Evolutionary conservation across 805 yeast species (phyloP), one percentile per base, ranked within the genome.

Genomic region (Yarrowia deformans): DNA sequence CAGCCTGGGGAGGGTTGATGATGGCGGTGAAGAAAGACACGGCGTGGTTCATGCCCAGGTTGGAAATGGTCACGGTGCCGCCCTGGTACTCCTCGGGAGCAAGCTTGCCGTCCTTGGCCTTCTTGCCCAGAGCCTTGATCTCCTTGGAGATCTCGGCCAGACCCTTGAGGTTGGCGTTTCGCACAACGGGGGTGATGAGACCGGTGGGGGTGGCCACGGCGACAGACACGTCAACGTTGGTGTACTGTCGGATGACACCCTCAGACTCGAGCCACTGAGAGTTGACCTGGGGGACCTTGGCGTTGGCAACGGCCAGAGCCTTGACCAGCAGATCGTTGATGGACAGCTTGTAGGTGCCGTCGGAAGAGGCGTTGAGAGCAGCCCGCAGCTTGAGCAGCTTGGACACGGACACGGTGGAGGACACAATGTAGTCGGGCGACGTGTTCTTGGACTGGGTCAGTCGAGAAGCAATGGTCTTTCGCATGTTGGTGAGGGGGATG

Each of bases 191-290:
- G 67, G 99, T 95, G 79, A 95, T 89, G 74, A 95, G 85, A 66
- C 99, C 99, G 66, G 97, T 87, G 79, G 98, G 98, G 19, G 99
- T 95, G 71, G 99, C 95, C 72, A 95, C 99, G 49, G 99, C 99
- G 71, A 94, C 98, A 32, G 98, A 93, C 69, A 95, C 97, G 77
- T 95, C 99, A 69, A 94, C 98, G 76, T 87, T 89, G 77, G 84
- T 83, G 86, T 87, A 95, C 82, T 90, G 93, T 84, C 99, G 91
- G 74, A 95, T 91, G 76, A 94, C 89, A 73, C 93, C 92, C 82
- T 95, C 90, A 48, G 85, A 81, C 79, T 89, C 97, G 76, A 95
- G 85, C 95, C 97, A 95, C 79, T 93, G 90, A 32, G 97, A 87
- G 84, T 95, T 95, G 73, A 88, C 97, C 74, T 89, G 93, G 71